Evolutionary conservation across 768 basidiomycete genomes (phyloP).

Genomic region (Glaciozyma martinii): DNA sequence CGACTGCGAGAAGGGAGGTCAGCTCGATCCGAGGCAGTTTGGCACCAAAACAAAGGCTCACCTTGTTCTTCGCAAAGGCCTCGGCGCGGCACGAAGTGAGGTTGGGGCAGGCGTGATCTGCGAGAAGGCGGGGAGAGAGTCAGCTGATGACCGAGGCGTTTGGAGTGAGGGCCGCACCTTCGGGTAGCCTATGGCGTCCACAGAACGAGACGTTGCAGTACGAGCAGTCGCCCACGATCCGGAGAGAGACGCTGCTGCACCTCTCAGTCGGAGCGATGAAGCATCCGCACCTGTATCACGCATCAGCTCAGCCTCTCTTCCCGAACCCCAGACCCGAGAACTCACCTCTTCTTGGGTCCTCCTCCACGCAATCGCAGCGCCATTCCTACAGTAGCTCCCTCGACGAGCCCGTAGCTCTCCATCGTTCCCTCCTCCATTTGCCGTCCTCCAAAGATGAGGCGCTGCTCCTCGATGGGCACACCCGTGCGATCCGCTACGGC

Average conservation of each 20-base stretch:
- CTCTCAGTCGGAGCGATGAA: constrained; percentile 37
- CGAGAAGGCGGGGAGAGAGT: background rate
- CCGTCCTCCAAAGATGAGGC: constrained; percentile 18
- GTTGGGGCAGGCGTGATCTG: constrained; percentile 69
- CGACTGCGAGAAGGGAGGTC: constrained; percentile 33
- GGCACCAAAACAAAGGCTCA: background rate
- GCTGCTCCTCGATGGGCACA: constrained; percentile 24
- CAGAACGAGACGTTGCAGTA: constrained; percentile 73
- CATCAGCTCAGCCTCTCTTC: no score
- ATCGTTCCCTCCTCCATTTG: constrained; percentile 10
- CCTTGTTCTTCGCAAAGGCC: constrained; percentile 79
- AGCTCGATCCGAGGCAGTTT: background rate
- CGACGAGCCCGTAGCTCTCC: constrained; percentile 12
- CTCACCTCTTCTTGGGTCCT: constrained; percentile 30
- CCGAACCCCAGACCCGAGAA: no score
- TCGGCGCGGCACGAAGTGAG: constrained; percentile 76
- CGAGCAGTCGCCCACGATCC: constrained; percentile 76
- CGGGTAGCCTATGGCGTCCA: constrained; percentile 47
- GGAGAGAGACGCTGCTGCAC: constrained; percentile 69
- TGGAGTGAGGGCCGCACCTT: background rate
- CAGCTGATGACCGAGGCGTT: background rate
- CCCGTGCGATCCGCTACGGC: constrained; percentile 21
- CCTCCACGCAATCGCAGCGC: constrained; percentile 18
- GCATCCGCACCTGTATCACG: background rate
- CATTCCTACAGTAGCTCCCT: constrained; percentile 13